These are phyloP conservation scores for Yamadazyma blattariae DNA, from an alignment of 1,139 yeast genomes.

Conservation along the genomic window DNA sequence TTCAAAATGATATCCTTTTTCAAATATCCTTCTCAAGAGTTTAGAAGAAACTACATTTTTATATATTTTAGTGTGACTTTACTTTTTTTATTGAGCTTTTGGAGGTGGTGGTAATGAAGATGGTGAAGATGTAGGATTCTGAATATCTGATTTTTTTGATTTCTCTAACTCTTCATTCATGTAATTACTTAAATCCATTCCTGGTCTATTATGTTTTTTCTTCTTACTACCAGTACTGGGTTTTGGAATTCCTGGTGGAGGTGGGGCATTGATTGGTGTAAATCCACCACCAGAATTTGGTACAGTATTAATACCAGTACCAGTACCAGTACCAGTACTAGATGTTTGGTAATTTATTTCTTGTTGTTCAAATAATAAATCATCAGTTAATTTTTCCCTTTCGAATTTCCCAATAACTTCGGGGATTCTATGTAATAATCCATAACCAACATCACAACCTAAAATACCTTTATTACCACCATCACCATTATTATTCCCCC, in stretches of 20 bases:
- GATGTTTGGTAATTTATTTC: slow-evolving; percentile 13
- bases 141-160: slow-evolving; percentile 36
- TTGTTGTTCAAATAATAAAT: slow-evolving; percentile 35
- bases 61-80: no score
- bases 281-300: slow-evolving; percentile 9
- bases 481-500: no score
- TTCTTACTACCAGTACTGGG: slow-evolving; percentile 21
- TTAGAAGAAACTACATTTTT: no score
- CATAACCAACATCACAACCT: slow-evolving; percentile 96
- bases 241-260: slow-evolving; percentile 17
- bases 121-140: slow-evolving; percentile 6
- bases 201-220: slow-evolving; percentile 25
- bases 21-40: no score
- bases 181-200: slow-evolving; percentile 33
- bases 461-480: slow-evolving; percentile 69
- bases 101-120: slow-evolving; percentile 26
- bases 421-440: slow-evolving; percentile 81
- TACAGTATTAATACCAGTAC: slow-evolving; percentile 3
- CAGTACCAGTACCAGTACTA: slow-evolving; percentile 4
- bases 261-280: slow-evolving; percentile 14
- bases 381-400: slow-evolving; percentile 29
- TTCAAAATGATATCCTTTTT: no score
- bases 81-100: no score
- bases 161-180: slow-evolving; percentile 48
- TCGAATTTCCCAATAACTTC: slow-evolving; percentile 56